Conservation (phyloP, 2,329 filamentous ascomycete species). For the Zopfia rhizophila region DNA sequence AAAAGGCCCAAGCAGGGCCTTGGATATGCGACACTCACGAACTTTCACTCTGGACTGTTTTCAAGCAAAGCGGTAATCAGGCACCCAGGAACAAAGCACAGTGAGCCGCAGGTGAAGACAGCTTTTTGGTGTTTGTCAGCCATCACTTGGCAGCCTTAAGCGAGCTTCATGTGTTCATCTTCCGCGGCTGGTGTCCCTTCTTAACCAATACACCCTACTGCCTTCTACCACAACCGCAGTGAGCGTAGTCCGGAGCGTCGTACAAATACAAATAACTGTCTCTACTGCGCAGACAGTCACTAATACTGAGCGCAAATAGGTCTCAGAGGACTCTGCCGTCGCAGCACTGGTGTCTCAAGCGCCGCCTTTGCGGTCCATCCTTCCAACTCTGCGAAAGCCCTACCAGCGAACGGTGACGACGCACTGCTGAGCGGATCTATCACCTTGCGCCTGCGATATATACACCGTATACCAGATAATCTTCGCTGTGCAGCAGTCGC, state of each 20-base stretch:
- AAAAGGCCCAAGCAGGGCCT: too few relatives aligned
- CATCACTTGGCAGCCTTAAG: conserved; percentile 2
- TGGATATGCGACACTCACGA: neutral
- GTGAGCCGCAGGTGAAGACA: neutral
- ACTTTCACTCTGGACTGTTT: conserved; percentile 1
- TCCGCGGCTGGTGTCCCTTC: conserved; percentile 18
- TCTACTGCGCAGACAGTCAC: conserved; percentile 31
- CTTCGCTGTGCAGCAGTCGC: conserved; percentile 24
- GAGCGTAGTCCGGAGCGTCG: conserved; percentile 42
- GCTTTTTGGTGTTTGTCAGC: conserved; percentile 13
- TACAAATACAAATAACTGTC: conserved; percentile 40
- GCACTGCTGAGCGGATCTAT: neutral
- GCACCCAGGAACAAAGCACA: too few relatives aligned
- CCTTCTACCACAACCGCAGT: conserved; percentile 41
- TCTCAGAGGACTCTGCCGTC: conserved; percentile 36
- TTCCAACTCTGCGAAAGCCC: conserved; percentile 21
- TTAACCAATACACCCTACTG: conserved; percentile 40
- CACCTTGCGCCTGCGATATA: too few relatives aligned
- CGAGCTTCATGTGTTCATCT: conserved; percentile 19
- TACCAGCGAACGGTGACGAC: conserved; percentile 6
- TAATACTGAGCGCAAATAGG: conserved; percentile 36
- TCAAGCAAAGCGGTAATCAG: too few relatives aligned
- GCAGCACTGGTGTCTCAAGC: conserved; percentile 37
- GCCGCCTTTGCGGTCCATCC: conserved; percentile 26
- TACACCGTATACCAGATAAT: conserved; percentile 30